Evolutionary conservation across 345 rosid genomes (phyloP).

Genomic region (Excoecaria cochinchinensis): DNA sequence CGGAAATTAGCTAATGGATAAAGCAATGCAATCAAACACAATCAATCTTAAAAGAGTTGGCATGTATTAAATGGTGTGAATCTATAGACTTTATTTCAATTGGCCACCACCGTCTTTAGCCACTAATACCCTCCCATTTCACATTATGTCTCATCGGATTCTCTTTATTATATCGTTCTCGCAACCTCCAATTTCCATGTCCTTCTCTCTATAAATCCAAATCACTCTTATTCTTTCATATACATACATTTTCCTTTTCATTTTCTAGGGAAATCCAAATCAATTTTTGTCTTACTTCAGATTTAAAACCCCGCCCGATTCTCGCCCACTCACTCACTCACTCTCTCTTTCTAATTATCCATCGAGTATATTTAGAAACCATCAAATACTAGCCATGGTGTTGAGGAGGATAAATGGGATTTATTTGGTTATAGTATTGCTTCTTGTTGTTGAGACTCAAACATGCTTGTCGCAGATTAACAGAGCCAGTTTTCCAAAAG

Average conservation of each 20-base stretch:
- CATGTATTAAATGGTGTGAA: background rate
- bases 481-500: constrained; percentile 54
- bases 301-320: background rate
- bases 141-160: background rate
- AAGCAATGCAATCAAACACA: too few relatives aligned
- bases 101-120: background rate
- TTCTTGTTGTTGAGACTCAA: constrained; percentile 7
- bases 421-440: background rate
- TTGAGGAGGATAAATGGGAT: background rate
- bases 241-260: background rate
- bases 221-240: background rate
- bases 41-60: too few relatives aligned
- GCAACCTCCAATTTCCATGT: background rate
- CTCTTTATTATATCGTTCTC: too few relatives aligned
- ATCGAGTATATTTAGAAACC: background rate
- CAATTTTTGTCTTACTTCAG: background rate
- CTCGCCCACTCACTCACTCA: background rate
- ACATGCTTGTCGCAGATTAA: constrained; percentile 23
- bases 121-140: background rate
- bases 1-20: too few relatives aligned
- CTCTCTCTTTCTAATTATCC: background rate
- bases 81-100: background rate
- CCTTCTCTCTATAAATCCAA: constrained; percentile 1
- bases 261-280: background rate
- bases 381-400: background rate